Evolutionary conservation across 176 grass and related monocot species (phyloP), one percentile per base, ranked within the genome.

Genomic region (Eremochloa ophiuroides): DNA sequence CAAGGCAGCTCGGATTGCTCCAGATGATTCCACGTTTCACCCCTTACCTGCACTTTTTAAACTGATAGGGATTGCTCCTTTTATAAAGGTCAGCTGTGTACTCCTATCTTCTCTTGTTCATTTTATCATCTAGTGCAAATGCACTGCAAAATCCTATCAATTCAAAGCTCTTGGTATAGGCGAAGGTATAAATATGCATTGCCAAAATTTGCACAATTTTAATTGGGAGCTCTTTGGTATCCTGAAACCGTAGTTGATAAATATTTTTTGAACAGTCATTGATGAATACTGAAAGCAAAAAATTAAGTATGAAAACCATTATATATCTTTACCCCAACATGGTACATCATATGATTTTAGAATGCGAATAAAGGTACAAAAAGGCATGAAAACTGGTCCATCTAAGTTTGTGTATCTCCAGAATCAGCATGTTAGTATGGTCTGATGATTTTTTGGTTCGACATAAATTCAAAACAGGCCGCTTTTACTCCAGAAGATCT

Each of bases 401-500:
- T 72, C 13, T 2, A 39, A 62, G 47, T 76, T 48, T 22, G 2
- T 60, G 10, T 30, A 62, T 69, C 7, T 4, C 42, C 17, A 53
- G 33, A 62, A 62, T 63, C 53, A 59, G 40, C 33, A 50, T 85
- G 16, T 80, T 85, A 35, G 28, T 22, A 65, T 63, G 18, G 26
- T 69, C 62, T 69, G 3, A 63, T 85, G n/a, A n/a, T 89, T 58
- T 25, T 56, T 58, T 58, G 39, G 12, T 80, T 74, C 6, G 67
- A 77, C 23, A 2, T 47, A 13, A 79, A 81, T 85, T 42, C 16
- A 79, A 51, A 80, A 72, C 88, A 98, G 95, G 92, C 95, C 39
- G 83, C 87, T 70, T 91, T 89, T 67, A 94, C 92, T 86, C 95
- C 95, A 68, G 92, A 98, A 63, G 95, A 98, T 74, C 90, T 98